These are phyloP conservation scores for Starmerella kuoi DNA, from an alignment of 805 yeast species.

Conservation along the genomic window DNA sequence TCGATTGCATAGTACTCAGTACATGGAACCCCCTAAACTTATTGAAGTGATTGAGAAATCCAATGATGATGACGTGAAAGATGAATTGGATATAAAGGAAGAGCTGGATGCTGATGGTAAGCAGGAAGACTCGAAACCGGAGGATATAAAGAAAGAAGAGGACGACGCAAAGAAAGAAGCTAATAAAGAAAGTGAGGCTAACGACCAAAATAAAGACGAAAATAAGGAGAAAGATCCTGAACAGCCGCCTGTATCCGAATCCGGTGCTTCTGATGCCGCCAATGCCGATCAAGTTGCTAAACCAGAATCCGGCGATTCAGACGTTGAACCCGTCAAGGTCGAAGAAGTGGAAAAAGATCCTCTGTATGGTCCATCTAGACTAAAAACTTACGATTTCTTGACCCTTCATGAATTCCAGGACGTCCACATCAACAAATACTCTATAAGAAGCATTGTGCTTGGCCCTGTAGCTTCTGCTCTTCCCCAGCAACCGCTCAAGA, in stretches of 20 bases:
- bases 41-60: slow-evolving; percentile 3
- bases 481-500: slow-evolving; percentile 36
- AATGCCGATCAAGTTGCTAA: not conserved
- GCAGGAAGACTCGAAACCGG: not conserved
- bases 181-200: slow-evolving; percentile 23
- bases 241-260: too few relatives aligned
- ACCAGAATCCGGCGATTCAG: not conserved
- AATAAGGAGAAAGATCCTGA: not conserved
- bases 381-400: slow-evolving; percentile 30
- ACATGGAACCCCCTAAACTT: slow-evolving; percentile 6
- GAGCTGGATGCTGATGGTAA: not conserved
- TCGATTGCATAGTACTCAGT: slow-evolving; percentile 28
- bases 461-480: slow-evolving; percentile 38
- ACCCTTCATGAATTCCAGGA: slow-evolving; percentile 40
- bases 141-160: slow-evolving; percentile 22
- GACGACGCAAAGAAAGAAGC: slow-evolving; percentile 30
- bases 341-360: not conserved
- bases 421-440: slow-evolving; percentile 15
- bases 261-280: too few relatives aligned
- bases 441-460: slow-evolving; percentile 36
- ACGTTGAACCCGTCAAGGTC: not conserved
- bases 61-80: slow-evolving; percentile 2
- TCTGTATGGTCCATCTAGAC: slow-evolving; percentile 15
- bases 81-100: not conserved
- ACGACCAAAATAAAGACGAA: not conserved